Percentiles rank a stretch among this genome's conserved stretches.
Conservation (phyloP, 1,284 basidiomycete genomes). For the Trichosporon sp. region DNA sequence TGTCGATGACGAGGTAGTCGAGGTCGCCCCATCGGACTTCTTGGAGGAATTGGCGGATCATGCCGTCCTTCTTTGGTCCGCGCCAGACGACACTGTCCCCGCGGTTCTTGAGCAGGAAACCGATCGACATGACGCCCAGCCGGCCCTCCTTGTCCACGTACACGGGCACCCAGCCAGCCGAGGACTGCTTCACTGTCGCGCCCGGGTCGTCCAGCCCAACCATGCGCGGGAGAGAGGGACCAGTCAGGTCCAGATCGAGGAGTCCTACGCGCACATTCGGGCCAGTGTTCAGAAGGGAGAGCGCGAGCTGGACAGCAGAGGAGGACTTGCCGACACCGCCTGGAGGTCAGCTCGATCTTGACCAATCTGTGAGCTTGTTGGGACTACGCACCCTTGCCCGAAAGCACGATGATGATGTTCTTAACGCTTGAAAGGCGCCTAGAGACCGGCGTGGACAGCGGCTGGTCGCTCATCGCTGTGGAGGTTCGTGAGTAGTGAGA, state of each 20-base stretch:
- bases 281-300: conserved; percentile 72
- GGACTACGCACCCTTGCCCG: conserved; percentile 68
- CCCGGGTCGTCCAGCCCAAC: conserved; percentile 77
- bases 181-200: conserved; percentile 77
- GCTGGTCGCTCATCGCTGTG: conserved; percentile 38
- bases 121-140: conserved; percentile 94
- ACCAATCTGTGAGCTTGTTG: no score
- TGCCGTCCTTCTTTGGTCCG: conserved; percentile 99
- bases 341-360: conserved; percentile 23
- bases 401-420: conserved; percentile 88
- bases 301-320: conserved; percentile 87
- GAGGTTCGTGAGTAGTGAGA: background rate
- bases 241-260: conserved; percentile 94
- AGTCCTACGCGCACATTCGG: conserved; percentile 75
- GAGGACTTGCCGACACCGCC: conserved; percentile 99
- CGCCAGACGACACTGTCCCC: conserved; percentile 96
- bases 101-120: conserved; percentile 85
- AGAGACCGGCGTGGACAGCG: conserved; percentile 61
- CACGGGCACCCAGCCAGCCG: conserved; percentile 96
- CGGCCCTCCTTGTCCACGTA: conserved; percentile 78
- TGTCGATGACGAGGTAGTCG: conserved; percentile 96
- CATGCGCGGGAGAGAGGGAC: conserved; percentile 96
- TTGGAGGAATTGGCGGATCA: conserved; percentile 96
- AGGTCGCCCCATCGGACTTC: conserved; percentile 96
- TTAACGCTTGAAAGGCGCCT: conserved; percentile 72